Conservation (phyloP, 148 eudicot genomes). For the Camellia lanceoleosa region DNA sequence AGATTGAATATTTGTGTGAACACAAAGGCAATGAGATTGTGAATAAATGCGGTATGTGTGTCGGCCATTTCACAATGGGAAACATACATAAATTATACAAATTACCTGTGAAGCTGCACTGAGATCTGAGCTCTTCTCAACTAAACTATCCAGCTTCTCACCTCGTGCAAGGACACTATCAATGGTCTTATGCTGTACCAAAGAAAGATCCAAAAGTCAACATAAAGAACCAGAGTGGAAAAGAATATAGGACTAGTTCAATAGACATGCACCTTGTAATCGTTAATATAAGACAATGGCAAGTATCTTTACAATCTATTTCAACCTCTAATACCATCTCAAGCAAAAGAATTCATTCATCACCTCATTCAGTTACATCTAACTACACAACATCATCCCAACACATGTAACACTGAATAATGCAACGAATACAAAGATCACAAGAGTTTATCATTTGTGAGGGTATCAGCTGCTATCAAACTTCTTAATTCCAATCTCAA, state of each 20-base stretch:
- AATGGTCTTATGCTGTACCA: constrained; percentile 79
- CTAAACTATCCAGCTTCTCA: constrained; percentile 89
- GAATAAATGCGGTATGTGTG: background rate
- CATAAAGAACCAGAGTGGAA: background rate
- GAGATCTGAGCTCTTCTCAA: constrained; percentile 94
- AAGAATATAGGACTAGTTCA: background rate
- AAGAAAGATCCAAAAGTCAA: constrained; percentile 1
- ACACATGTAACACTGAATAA: too few relatives aligned
- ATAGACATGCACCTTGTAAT: background rate
- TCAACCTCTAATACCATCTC: background rate
- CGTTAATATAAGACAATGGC: background rate
- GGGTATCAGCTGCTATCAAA: too few relatives aligned
- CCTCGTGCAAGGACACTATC: constrained; percentile 94
- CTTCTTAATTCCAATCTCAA: background rate
- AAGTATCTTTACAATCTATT: background rate
- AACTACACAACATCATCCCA: background rate
- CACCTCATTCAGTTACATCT: background rate
- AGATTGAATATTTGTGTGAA: background rate
- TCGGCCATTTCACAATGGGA: background rate
- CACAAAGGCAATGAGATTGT: background rate
- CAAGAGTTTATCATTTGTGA: background rate
- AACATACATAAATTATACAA: constrained; percentile 8
- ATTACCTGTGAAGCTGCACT: constrained; percentile 90
- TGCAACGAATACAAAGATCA: too few relatives aligned
- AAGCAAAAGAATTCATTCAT: background rate